Conservation (phyloP, 1,284 basidiomycete genomes). For the Cryptococcus maquisensis region DNA sequence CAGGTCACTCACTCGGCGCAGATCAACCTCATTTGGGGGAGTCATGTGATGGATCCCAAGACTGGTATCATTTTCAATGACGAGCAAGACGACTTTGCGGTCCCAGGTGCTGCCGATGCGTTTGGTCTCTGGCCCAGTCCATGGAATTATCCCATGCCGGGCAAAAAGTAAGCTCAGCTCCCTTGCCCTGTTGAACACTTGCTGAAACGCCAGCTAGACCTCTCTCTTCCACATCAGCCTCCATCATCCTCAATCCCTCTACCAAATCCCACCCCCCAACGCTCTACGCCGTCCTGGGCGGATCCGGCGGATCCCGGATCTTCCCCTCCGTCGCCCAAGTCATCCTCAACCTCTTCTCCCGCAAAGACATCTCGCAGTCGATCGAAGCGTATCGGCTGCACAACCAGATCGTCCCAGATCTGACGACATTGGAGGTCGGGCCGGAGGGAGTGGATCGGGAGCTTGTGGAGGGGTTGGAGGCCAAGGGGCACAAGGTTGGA, state of each 20-base stretch:
- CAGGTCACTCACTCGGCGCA: constrained; percentile 1
- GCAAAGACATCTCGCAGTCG: constrained; percentile 69
- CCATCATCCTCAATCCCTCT: constrained; percentile 65
- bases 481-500: constrained; percentile 68
- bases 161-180: constrained; percentile 58
- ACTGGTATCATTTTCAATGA: constrained; percentile 88
- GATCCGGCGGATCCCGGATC: constrained; percentile 81
- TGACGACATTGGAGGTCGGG: constrained; percentile 60
- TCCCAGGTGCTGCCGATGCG: constrained; percentile 69
- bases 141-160: constrained; percentile 79
- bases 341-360: constrained; percentile 76
- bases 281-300: constrained; percentile 71
- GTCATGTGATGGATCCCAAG: constrained; percentile 69
- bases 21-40: constrained; percentile 84
- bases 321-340: constrained; percentile 76
- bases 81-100: constrained; percentile 83
- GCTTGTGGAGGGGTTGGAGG: constrained; percentile 57
- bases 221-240: constrained; percentile 74
- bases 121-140: constrained; percentile 83
- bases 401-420: constrained; percentile 74
- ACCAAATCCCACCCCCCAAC: constrained; percentile 30
- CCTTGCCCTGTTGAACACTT: background rate
- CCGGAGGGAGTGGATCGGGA: constrained; percentile 51
- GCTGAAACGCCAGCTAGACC: constrained; percentile 49
- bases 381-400: constrained; percentile 87